Evolutionary conservation across 2,329 filamentous ascomycete species (phyloP).

Genomic region (Calonectria ilicicola): DNA sequence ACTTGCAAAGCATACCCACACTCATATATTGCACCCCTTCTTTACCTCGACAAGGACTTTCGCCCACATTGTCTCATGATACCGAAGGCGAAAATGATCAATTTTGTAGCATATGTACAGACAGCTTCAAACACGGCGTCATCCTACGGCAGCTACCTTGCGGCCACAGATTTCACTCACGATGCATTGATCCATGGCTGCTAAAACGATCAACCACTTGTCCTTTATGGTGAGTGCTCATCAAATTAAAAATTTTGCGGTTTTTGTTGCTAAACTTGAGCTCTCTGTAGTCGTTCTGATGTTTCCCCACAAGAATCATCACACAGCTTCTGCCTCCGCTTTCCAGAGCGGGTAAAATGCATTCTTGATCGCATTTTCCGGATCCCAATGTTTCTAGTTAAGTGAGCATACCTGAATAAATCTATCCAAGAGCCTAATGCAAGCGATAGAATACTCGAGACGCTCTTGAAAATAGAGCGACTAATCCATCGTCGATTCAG

Average conservation of each 20-base stretch:
- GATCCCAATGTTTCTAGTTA: neutral
- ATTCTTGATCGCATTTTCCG: neutral
- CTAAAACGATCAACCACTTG: neutral
- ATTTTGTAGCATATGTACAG: neutral
- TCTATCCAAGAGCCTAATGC: neutral
- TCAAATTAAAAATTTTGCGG: neutral
- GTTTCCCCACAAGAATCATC: neutral
- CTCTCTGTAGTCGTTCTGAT: neutral
- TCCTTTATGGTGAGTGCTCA: neutral
- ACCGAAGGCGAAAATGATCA: neutral
- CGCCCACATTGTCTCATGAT: neutral
- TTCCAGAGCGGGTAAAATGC: neutral
- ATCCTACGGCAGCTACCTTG: neutral
- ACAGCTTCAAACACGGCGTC: neutral
- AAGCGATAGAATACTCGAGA: neutral
- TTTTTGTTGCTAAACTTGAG: neutral
- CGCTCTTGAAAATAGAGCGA: neutral
- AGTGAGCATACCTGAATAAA: neutral
- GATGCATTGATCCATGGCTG: neutral
- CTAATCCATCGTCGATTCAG: too few relatives aligned
- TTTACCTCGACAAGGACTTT: neutral
- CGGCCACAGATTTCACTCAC: neutral
- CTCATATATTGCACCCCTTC: neutral
- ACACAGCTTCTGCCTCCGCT: neutral
- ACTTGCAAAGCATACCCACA: neutral